Base-by-base conservation (phyloP, 1,139 yeast species). In the Yamadazyma siamensis region DNA sequence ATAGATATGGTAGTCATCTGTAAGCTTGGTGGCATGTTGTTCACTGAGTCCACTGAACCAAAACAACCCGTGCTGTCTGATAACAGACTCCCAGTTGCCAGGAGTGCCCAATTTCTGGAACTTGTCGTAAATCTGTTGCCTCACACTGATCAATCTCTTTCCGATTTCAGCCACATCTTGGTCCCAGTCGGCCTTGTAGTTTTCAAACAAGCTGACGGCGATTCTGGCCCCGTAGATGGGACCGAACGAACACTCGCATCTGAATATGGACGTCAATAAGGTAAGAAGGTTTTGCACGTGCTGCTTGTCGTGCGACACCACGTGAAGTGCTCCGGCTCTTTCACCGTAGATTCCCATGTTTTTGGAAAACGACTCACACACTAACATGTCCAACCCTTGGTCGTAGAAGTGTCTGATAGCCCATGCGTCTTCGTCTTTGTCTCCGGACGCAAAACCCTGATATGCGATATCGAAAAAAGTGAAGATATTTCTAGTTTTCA, bases 391-490 rank as follows among this genome's bases (percentile, higher is more conserved):
- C 21, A 56, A 23, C 9, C 47, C 42, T 23, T 43, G 39, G 3
- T 44, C 40, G 29, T 49, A 54, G 25, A 56, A 51, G 28, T 50
- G 40, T 31, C 60, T 40, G 5, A 58, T 41, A 4, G 58, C 50
- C 54, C 58, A 57, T 4, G 60, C 56, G 41, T 58, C 64, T 19
- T 37, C 33, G 25, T 54, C 58, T 35, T 52, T 50, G 49, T 56
- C 50, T 23, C 73, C 73, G 6, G 89, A 73, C 28, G 94, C 84
- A 54, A 89, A 84, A 6, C 97, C 97, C 56, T 87, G 96, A 65
- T 89, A 89, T 3, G 97, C 97, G 68, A 84, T 77, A 65, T 89
- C 97, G 40, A 89, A 75, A 47, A 89, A 66, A 7, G 94, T 88
- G 48, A 83, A 69, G 49, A 86, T 71, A 23, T 69, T 60, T 50